Conservation (phyloP, 1,139 yeast species). For the Scheffersomyces parashehatae region DNA sequence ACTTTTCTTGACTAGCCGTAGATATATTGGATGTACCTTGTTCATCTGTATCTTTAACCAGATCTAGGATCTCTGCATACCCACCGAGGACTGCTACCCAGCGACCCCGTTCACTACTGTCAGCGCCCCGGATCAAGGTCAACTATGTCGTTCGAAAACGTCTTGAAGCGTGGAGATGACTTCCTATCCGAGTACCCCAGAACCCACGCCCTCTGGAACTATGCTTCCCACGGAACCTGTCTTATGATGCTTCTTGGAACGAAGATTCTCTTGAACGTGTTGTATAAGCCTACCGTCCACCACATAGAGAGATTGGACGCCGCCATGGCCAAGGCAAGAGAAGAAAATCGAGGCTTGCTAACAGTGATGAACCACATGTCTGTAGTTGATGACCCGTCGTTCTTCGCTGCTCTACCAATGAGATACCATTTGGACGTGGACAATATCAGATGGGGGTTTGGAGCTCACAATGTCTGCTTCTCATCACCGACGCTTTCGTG, state of each 20-base stretch:
- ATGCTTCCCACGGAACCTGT: slow-evolving; percentile 70
- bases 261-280: slow-evolving; percentile 58
- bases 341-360: slow-evolving; percentile 70
- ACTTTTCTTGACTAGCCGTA: too few species aligned
- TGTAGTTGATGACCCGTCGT: slow-evolving; percentile 87
- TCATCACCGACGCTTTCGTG: slow-evolving; percentile 50
- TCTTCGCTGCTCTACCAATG: slow-evolving; percentile 87
- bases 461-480: slow-evolving; percentile 90
- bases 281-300: slow-evolving; percentile 63
- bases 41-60: too few species aligned
- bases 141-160: slow-evolving; percentile 71
- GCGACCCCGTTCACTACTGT: too few species aligned
- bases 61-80: too few species aligned
- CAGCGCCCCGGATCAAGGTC: neutral
- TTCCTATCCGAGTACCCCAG: slow-evolving; percentile 67
- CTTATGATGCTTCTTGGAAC: slow-evolving; percentile 64
- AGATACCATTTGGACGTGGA: slow-evolving; percentile 62
- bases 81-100: too few species aligned
- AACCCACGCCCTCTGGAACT: slow-evolving; percentile 59
- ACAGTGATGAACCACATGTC: slow-evolving; percentile 98
- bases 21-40: too few species aligned
- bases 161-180: slow-evolving; percentile 72
- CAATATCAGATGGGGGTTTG: slow-evolving; percentile 88
- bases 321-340: slow-evolving; percentile 61
- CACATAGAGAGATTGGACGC: slow-evolving; percentile 63